Conservation (phyloP, 2,329 filamentous ascomycete species). For the Lomentospora prolificans region DNA sequence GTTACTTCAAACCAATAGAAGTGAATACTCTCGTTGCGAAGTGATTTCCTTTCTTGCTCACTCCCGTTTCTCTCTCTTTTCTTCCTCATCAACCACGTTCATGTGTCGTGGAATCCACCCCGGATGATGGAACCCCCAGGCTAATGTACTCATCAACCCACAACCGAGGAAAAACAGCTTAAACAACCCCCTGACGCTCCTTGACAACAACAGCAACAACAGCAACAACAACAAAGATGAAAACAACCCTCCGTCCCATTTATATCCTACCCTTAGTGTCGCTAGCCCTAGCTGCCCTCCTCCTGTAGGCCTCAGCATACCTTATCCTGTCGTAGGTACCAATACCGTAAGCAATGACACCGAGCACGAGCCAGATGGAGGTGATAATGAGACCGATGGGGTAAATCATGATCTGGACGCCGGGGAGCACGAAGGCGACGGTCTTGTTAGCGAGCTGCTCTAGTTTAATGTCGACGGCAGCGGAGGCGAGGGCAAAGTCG, state of each 20-base stretch:
- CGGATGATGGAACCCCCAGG: too few species aligned
- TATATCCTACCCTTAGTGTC: neutral
- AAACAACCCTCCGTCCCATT: too few species aligned
- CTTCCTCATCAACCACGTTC: neutral
- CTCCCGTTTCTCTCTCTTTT: neutral
- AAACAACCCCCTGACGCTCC: too few species aligned
- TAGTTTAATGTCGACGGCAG: conserved; percentile 38
- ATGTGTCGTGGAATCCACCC: too few species aligned
- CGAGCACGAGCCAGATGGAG: conserved; percentile 48
- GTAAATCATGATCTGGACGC: conserved; percentile 57
- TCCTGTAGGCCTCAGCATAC: conserved; percentile 54
- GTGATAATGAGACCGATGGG: conserved; percentile 61
- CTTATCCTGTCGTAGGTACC: conserved; percentile 59
- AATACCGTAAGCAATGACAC: conserved; percentile 46
- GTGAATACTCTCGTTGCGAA: neutral
- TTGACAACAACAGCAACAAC: too few species aligned
- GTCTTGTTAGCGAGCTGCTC: conserved; percentile 37
- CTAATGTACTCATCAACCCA: neutral
- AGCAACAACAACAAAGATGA: too few species aligned
- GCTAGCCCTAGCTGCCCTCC: conserved; percentile 14
- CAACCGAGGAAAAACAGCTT: too few species aligned
- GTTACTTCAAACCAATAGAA: neutral
- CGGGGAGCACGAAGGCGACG: conserved; percentile 59
- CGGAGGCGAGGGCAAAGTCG: conserved; percentile 35
- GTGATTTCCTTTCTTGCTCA: neutral